Conservation (phyloP, 768 basidiomycete species). For the Boletus barrowsii region DNA sequence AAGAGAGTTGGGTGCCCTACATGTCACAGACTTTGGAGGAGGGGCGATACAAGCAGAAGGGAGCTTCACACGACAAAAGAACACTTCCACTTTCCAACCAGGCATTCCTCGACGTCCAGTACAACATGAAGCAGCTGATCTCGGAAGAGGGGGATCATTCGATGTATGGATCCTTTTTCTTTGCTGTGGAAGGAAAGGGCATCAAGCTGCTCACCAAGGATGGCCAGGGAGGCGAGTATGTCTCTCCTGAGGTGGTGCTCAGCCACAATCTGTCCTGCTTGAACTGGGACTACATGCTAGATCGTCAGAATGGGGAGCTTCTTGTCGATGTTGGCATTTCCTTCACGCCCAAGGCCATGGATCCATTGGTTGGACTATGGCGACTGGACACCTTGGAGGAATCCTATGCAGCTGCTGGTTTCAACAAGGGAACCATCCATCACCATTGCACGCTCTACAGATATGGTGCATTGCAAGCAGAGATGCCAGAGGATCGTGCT, state of each 20-base stretch:
- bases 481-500: conserved; percentile 6
- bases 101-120: no score
- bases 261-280: neutral
- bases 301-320: neutral
- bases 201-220: conserved; percentile 16
- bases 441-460: no score
- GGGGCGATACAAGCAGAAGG: neutral
- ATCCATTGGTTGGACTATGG: neutral
- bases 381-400: no score
- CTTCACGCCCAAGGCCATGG: neutral
- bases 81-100: neutral
- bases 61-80: neutral
- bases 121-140: no score
- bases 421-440: no score
- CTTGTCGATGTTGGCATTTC: neutral
- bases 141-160: no score
- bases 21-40: neutral
- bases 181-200: conserved; percentile 7
- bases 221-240: neutral
- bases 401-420: no score
- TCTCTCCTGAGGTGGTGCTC: neutral
- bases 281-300: conserved; percentile 5
- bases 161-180: conserved; percentile 16
- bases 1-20: neutral
- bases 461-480: neutral